phyloP scores from a whole-genome alignment of 2,329 filamentous ascomycete genomes.

The Aspergillus pseudoviridinutans region DNA sequence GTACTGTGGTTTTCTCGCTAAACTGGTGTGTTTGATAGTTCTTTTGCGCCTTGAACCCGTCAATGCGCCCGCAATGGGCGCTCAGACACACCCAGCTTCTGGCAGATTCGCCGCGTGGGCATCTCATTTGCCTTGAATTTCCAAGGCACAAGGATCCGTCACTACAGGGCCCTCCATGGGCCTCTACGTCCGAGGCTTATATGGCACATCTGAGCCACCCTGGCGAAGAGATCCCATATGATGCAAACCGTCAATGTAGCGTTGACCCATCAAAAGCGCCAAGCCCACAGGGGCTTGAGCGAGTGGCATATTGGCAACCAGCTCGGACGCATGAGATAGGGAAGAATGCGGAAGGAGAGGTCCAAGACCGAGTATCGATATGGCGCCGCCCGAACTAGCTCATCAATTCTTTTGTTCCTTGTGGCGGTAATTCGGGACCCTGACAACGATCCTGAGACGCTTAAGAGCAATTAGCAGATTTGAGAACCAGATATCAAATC shows the following conservation, averaged over 20 bases:
- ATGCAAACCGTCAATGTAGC: slow-evolving; percentile 49
- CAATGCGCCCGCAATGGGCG: slow-evolving; percentile 56
- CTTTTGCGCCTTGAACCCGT: slow-evolving; percentile 56
- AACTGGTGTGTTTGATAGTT: slow-evolving; percentile 44
- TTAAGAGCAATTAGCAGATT: background rate
- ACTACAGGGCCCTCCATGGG: slow-evolving; percentile 68
- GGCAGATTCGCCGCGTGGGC: slow-evolving; percentile 42
- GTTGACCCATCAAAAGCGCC: slow-evolving; percentile 45
- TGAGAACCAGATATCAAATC: background rate
- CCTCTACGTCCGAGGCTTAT: slow-evolving; percentile 66
- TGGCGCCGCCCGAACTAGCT: slow-evolving; percentile 37
- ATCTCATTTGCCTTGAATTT: slow-evolving; percentile 68
- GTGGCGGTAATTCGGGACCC: background rate
- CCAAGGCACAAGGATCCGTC: slow-evolving; percentile 66
- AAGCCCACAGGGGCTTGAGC: slow-evolving; percentile 36
- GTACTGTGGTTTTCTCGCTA: background rate
- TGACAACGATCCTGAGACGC: background rate
- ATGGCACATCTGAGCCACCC: slow-evolving; percentile 66
- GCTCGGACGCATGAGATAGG: slow-evolving; percentile 54
- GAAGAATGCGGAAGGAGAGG: slow-evolving; percentile 39
- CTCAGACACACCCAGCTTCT: slow-evolving; percentile 53
- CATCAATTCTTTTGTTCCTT: background rate
- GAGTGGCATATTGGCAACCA: slow-evolving; percentile 54
- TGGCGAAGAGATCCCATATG: slow-evolving; percentile 63
- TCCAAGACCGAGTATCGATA: slow-evolving; percentile 42